phyloP scores from a whole-genome alignment of 2,329 filamentous ascomycete genomes.

The Coleophoma eucalyptorum region DNA sequence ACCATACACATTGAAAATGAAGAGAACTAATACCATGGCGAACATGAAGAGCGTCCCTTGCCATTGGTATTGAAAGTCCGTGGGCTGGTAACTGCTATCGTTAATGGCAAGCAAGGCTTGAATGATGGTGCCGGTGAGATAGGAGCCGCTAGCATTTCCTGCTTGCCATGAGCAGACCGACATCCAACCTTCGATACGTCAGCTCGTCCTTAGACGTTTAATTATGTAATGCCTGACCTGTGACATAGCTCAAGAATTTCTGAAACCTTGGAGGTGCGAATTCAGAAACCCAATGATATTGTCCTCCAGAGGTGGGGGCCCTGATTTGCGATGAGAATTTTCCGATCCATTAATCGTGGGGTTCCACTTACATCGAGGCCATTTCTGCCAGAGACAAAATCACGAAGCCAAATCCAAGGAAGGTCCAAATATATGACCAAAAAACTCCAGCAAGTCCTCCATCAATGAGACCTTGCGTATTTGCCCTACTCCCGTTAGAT shows the following conservation, averaged over 20 bases:
- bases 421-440: constrained; percentile 31
- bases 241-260: constrained; percentile 49
- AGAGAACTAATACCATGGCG: constrained; percentile 34
- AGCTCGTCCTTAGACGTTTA: background rate
- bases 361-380: constrained; percentile 16
- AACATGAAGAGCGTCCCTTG: constrained; percentile 39
- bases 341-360: background rate
- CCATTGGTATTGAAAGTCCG: constrained; percentile 24
- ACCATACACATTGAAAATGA: constrained; percentile 39
- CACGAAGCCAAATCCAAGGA: constrained; percentile 21
- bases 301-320: constrained; percentile 52
- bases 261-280: constrained; percentile 43
- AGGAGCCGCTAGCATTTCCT: constrained; percentile 34
- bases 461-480: constrained; percentile 18
- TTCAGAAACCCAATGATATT: constrained; percentile 54
- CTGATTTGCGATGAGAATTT: background rate
- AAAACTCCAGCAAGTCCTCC: constrained; percentile 29
- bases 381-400: constrained; percentile 19
- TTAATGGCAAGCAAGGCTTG: constrained; percentile 35
- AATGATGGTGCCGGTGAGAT: constrained; percentile 38
- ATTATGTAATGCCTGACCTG: constrained; percentile 27
- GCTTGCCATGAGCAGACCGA: constrained; percentile 41
- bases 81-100: constrained; percentile 27
- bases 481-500: constrained; percentile 20
- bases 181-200: constrained; percentile 34